Evolutionary conservation across 1,284 basidiomycete species (phyloP).

Genomic region (Cryptococcus amylolentus): DNA sequence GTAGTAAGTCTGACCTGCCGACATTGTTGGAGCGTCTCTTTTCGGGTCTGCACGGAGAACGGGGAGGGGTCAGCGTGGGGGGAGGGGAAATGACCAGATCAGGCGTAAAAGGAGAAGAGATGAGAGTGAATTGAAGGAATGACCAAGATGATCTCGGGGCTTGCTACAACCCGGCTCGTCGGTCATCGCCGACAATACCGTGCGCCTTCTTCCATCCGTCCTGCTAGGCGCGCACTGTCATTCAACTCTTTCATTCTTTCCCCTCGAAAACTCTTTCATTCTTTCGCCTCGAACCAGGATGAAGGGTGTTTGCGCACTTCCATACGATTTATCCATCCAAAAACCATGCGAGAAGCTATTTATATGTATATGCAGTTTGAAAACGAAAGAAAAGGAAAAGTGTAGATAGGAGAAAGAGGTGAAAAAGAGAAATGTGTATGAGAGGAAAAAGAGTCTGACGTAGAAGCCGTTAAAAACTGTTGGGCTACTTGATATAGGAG

Average conservation of each 20-base stretch:
- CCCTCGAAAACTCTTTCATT: neutral
- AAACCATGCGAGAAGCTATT: neutral
- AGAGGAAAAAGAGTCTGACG: neutral
- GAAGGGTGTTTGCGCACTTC: neutral
- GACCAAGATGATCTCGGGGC: no score
- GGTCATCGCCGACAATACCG: no score
- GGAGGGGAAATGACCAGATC: no score
- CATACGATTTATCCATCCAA: neutral
- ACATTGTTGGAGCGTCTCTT: conserved; percentile 19
- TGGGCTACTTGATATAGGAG: neutral
- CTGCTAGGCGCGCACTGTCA: no score
- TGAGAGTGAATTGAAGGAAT: no score
- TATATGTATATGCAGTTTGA: neutral
- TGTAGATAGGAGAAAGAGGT: neutral
- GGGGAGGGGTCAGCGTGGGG: no score
- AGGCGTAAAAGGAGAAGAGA: no score
- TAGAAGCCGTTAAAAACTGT: neutral
- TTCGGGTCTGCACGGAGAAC: no score
- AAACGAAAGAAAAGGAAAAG: neutral
- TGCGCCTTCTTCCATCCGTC: no score
- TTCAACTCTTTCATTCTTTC: no score
- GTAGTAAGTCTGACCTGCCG: conserved; percentile 63
- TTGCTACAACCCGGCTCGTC: no score
- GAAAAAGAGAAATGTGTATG: neutral
- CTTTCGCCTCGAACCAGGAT: neutral